phyloP scores from a whole-genome alignment of 1,139 yeast species.

The Blastobotrys capitulatus region DNA sequence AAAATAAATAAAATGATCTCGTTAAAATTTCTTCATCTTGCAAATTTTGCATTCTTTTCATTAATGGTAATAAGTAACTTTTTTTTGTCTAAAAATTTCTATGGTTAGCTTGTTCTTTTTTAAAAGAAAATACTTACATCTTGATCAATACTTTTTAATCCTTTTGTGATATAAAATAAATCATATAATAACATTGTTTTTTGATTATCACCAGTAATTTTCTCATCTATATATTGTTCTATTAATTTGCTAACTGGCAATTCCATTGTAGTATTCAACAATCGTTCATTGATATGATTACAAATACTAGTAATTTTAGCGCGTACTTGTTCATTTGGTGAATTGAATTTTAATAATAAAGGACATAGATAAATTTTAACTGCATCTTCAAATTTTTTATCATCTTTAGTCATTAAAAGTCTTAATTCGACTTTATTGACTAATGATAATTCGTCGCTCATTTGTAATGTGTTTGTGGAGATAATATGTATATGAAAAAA shows the following conservation, averaged over 20 bases:
- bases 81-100: not conserved
- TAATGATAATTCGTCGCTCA: constrained; percentile 27
- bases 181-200: constrained; percentile 57
- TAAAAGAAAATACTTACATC: constrained; percentile 14
- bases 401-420: constrained; percentile 70
- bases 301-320: constrained; percentile 61
- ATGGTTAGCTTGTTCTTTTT: not conserved
- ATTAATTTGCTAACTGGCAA: constrained; percentile 61
- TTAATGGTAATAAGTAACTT: not conserved
- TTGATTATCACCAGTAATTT: constrained; percentile 38
- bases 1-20: constrained; percentile 54
- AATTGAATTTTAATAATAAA: constrained; percentile 67
- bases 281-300: constrained; percentile 60
- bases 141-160: constrained; percentile 39
- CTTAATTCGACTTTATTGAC: constrained; percentile 63
- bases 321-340: constrained; percentile 64
- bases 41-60: not conserved
- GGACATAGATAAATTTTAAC: constrained; percentile 69
- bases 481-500: not conserved
- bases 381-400: constrained; percentile 56
- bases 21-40: constrained; percentile 32
- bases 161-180: constrained; percentile 59
- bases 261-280: constrained; percentile 35
- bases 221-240: constrained; percentile 56
- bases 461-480: constrained; percentile 17